phyloP scores from a whole-genome alignment of 2,329 filamentous ascomycete genomes.

The Sporothrix variecibatus region DNA sequence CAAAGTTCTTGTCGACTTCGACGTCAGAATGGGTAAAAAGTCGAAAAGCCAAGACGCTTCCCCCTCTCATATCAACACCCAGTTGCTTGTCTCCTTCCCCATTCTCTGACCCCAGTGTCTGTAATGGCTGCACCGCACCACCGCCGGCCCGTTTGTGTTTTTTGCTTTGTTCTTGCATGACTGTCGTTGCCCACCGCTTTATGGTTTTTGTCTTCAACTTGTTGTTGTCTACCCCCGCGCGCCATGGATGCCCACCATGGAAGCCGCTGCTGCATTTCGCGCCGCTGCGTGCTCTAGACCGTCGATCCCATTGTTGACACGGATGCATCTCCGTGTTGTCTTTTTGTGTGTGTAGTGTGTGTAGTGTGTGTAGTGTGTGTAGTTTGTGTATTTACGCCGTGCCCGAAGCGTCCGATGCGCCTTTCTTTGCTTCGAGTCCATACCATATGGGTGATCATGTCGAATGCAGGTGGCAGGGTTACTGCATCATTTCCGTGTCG shows the following conservation, averaged over 20 bases:
- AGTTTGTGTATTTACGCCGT: neutral
- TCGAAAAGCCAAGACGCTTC: neutral
- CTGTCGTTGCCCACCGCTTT: neutral
- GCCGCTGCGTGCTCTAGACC: neutral
- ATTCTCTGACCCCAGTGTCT: neutral
- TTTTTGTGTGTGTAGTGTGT: neutral
- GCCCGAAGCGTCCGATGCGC: neutral
- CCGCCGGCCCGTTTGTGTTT: neutral
- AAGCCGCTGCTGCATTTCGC: conserved; percentile 1
- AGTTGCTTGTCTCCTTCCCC: neutral
- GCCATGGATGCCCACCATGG: neutral
- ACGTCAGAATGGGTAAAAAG: neutral
- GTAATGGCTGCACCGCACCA: neutral
- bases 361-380: neutral
- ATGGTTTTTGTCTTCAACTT: neutral
- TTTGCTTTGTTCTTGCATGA: neutral
- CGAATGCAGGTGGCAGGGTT: neutral
- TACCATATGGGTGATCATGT: neutral
- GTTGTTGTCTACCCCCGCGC: neutral
- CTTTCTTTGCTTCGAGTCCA: neutral
- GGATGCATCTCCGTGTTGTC: neutral
- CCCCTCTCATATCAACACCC: neutral
- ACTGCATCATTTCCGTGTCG: conserved; percentile 2
- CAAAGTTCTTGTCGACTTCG: neutral
- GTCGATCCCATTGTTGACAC: neutral